Conservation (phyloP, 345 rosid genomes). For the Zanthoxylum bungeanum region DNA sequence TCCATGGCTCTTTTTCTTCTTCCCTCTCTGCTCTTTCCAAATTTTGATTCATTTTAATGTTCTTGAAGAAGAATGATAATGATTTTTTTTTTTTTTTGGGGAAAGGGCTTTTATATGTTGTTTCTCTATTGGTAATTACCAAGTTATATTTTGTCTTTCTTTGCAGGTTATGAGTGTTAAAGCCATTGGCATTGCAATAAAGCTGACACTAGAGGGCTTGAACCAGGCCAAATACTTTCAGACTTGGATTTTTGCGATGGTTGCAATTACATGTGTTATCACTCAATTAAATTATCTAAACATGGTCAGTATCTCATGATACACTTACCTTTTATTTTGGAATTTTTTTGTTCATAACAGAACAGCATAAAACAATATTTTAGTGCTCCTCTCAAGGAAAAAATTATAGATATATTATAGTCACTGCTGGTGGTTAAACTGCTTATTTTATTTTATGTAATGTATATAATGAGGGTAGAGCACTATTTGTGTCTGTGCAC, state of each 20-base stretch:
- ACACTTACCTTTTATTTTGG: background rate
- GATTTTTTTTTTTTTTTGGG: no score
- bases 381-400: background rate
- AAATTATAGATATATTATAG: background rate
- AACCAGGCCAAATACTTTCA: slow-evolving; percentile 58
- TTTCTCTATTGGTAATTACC: background rate
- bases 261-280: slow-evolving; percentile 65
- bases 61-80: background rate
- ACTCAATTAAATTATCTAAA: slow-evolving; percentile 72
- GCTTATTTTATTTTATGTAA: background rate
- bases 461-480: background rate
- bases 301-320: slow-evolving; percentile 47
- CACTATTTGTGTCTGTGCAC: background rate
- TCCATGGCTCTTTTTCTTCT: background rate
- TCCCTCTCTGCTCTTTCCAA: background rate
- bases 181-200: slow-evolving; percentile 81
- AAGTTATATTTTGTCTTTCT: background rate
- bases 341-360: background rate
- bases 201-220: slow-evolving; percentile 62
- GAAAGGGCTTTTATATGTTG: background rate
- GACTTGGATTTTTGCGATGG: slow-evolving; percentile 78
- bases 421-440: background rate
- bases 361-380: background rate
- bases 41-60: slow-evolving; percentile 1
- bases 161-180: slow-evolving; percentile 83